Evolutionary conservation across 495 filamentous ascomycete genomes (phyloP).

Genomic region (Usnea hakonensis): DNA sequence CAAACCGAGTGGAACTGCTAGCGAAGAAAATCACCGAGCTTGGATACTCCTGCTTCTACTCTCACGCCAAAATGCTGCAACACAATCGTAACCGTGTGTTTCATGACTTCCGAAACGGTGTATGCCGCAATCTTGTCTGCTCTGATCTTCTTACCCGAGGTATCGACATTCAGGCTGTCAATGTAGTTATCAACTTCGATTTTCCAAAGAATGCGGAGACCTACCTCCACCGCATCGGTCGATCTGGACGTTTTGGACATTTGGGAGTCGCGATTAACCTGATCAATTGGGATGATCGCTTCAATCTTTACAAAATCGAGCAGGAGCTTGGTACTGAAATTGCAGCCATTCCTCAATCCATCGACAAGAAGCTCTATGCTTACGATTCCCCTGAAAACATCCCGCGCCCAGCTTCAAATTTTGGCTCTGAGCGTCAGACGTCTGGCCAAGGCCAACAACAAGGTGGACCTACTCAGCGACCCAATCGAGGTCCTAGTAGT

Average conservation of each 20-base stretch:
- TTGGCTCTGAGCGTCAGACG: slow-evolving; percentile 27
- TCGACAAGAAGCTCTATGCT: slow-evolving; percentile 97
- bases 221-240: slow-evolving; percentile 96
- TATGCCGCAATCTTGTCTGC: slow-evolving; percentile 95
- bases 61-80: slow-evolving; percentile 97
- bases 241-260: slow-evolving; percentile 94
- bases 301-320: slow-evolving; percentile 98
- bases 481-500: slow-evolving; percentile 9
- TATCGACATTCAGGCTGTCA: slow-evolving; percentile 99
- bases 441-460: slow-evolving; percentile 21
- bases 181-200: slow-evolving; percentile 99
- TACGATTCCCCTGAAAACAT: slow-evolving; percentile 95
- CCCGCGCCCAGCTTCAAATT: slow-evolving; percentile 54
- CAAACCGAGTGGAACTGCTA: slow-evolving; percentile 91
- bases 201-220: slow-evolving; percentile 99
- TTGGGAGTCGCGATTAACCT: slow-evolving; percentile 96
- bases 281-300: slow-evolving; percentile 98
- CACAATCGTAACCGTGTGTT: slow-evolving; percentile 95
- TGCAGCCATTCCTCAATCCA: slow-evolving; percentile 82
- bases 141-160: slow-evolving; percentile 95
- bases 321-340: slow-evolving; percentile 97
- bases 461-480: slow-evolving; percentile 8
- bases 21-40: slow-evolving; percentile 99
- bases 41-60: slow-evolving; percentile 99
- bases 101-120: slow-evolving; percentile 97